Percentiles rank a stretch among this genome's conserved stretches.
Conservation (phyloP, 2,329 filamentous ascomycete species). For the Coniochaeta hoffmannii region DNA sequence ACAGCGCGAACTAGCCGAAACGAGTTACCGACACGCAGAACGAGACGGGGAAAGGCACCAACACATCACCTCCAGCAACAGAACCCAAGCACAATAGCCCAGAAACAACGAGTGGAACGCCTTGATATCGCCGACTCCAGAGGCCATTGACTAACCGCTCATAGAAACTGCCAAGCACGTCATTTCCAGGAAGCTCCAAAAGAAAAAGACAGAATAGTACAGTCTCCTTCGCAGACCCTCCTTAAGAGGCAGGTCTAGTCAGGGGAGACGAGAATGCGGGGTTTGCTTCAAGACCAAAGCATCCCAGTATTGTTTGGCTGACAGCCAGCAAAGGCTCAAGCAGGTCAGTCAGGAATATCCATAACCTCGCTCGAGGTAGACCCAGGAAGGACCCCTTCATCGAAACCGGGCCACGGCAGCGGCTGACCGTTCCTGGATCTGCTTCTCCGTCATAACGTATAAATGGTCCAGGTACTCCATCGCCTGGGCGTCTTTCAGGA, state of each 20-base stretch:
- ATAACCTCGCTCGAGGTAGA: background rate
- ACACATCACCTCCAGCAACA: background rate
- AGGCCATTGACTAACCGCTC: background rate
- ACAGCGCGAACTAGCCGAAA: no score
- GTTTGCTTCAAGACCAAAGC: no score
- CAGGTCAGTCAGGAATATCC: no score
- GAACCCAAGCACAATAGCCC: background rate
- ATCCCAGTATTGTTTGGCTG: no score
- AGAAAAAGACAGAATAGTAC: background rate
- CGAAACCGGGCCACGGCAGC: slow-evolving; percentile 11
- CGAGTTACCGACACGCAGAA: no score
- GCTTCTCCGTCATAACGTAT: slow-evolving; percentile 74
- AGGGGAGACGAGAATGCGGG: background rate
- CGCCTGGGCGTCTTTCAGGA: slow-evolving; percentile 73
- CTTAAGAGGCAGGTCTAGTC: background rate
- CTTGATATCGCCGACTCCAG: background rate
- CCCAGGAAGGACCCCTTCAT: background rate
- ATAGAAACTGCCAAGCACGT: background rate
- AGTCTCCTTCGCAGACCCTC: background rate
- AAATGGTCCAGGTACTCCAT: slow-evolving; percentile 77
- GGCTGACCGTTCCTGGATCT: slow-evolving; percentile 61
- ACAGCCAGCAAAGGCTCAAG: no score
- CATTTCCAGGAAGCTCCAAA: background rate
- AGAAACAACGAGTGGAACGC: background rate
- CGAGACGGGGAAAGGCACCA: no score